Base-by-base conservation (phyloP, 495 filamentous ascomycete genomes). In the Penicillium bialowiezense region DNA sequence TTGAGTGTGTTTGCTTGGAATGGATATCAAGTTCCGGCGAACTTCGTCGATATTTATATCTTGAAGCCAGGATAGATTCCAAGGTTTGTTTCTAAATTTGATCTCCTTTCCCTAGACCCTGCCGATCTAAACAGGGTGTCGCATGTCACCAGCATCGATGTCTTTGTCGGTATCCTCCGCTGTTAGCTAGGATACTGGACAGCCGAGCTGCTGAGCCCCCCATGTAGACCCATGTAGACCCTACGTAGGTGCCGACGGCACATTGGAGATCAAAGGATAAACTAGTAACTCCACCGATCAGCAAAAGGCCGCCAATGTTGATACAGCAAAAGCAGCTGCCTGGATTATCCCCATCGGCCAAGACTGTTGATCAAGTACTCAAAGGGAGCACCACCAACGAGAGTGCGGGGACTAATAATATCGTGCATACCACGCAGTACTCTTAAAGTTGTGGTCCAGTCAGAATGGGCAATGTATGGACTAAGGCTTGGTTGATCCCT, bases 251-350 rank as follows among this genome's bases (percentile, higher is more conserved):
- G 14, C 42, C 29, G 19, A 44, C 4, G 33, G 41, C 42, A 37
- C 17, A 50, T 39, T 12, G 32, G 41, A 59, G 40, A 38, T 37
- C 23, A 19, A 32, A 29, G 38, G 15, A 34, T n/a, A 42, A 20
- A 43, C 28, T 18, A 15, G 17, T 28, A 12, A 1, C 28, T 17
- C 36, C 35, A 41, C 38, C 19, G 56, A 52, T 52, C 48, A 29
- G 15, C 41, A 21, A 14, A 41, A 13, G 13, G 33, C 31, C 26
- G 21, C 58, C 58, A 61, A 55, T 61, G 37, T 43, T 9, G n/a
- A 33, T 10, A 7, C 4, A 42, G 44, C 20, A 36, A 61, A 61
- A 58, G 51, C 29, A 48, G 58, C 32, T 61, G 58, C 58, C 58
- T 58, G 45, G 21, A 15, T n/a, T 9, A 50, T 43, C 2, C 17